Evolutionary conservation across 768 basidiomycete genomes (phyloP), one percentile per base, ranked within the genome.

Genomic region (Phlebiopsis gigantea): DNA sequence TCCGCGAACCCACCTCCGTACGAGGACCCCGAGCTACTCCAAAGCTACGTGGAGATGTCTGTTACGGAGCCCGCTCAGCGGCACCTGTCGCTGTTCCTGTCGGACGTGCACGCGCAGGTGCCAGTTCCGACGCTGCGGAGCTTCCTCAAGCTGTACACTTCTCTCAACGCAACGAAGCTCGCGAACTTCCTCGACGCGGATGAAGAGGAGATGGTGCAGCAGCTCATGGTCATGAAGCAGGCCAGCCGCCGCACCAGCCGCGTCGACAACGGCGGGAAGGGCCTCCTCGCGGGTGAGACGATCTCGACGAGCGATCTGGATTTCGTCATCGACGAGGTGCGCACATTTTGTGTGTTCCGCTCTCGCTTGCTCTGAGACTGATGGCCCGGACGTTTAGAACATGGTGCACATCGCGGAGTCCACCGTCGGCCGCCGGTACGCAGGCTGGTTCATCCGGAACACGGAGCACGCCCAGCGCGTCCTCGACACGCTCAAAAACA

Each of bases 331-430:
- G 86, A 94, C 60, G 90, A 93, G 76, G 95, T 93, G 62, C 64
- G 84, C 73, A 8, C 9, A 15, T 25, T 39, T 21, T 39, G 34
- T 39, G 34, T 9, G 34, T 9, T 24, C 17, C 26, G 25, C 15
- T 26, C 41, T 34, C 28, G 7, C 39, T 12, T 34, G 17, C 10
- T 26, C 28, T 39, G 22, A n/a, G n/a, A n/a, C n/a, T n/a, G n/a
- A n/a, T n/a, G n/a, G n/a, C n/a, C n/a, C n/a, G n/a, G n/a, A n/a
- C n/a, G n/a, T n/a, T n/a, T 63, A 98, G 95, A 92, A 94, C 69
- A 95, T 95, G 89, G 89, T 98, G 7, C 91, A 96, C 63, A 93
- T 98, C 61, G 88, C 91, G 2, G 95, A 98, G 70, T 93, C 93
- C 21, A 97, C 93, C 0, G 85, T 96, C 19, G 93, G 94, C 15